Evolutionary conservation across 257 asterid species (phyloP).

Genomic region (Ballota nigra): DNA sequence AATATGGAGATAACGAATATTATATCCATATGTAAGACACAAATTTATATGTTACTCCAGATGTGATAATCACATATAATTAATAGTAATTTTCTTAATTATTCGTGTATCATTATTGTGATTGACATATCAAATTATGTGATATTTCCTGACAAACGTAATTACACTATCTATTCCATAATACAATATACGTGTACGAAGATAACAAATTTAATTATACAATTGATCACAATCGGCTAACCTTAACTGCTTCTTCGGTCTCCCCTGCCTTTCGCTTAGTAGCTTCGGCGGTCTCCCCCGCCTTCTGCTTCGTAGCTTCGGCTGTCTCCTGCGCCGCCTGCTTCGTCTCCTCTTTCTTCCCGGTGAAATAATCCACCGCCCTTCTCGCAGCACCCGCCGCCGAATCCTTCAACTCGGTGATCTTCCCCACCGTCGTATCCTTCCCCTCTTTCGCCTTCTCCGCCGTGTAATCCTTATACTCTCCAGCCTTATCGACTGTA

Average conservation of each 20-base stretch:
- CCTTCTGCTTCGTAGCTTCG: constrained; percentile 25
- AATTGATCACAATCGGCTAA: constrained; percentile 34
- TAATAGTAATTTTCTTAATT: no score
- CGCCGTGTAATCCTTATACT: constrained; percentile 38
- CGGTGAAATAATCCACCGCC: constrained; percentile 62
- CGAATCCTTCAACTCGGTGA: constrained; percentile 53
- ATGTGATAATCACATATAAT: no score
- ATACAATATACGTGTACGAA: no score
- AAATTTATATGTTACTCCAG: no score
- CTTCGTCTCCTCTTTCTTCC: constrained; percentile 61
- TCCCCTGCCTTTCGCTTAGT: constrained; percentile 30
- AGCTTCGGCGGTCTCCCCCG: constrained; percentile 34
- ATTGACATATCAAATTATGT: no score
- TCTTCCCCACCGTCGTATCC: constrained; percentile 47
- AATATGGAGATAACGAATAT: no score
- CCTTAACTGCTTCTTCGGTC: constrained; percentile 52
- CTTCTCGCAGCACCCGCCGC: constrained; percentile 51
- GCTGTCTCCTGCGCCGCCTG: constrained; percentile 34
- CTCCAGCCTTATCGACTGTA: constrained; percentile 5
- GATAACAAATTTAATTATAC: no score
- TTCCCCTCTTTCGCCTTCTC: constrained; percentile 60
- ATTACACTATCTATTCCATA: no score
- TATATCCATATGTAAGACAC: no score
- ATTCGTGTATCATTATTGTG: no score
- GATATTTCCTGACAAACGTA: no score